These are phyloP conservation scores for Eruca vesicaria DNA, from an alignment of 441 rosid species.

Conservation along the genomic window DNA sequence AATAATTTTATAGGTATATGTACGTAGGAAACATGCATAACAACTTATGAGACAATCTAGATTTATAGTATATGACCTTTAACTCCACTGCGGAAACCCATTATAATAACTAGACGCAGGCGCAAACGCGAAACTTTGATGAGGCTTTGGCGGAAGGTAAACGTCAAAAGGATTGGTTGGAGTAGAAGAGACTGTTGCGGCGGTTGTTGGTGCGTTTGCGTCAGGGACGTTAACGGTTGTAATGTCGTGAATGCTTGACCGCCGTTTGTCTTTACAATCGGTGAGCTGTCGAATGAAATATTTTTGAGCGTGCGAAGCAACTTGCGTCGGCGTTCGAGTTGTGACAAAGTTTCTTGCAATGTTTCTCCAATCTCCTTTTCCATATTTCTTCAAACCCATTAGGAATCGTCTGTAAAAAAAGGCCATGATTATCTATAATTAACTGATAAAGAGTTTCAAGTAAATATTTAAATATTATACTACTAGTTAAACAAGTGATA, in stretches of 20 bases:
- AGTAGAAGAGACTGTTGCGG: constrained; percentile 29
- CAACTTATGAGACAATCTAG: not conserved
- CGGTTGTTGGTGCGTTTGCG: constrained; percentile 36
- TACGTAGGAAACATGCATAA: constrained; percentile 3
- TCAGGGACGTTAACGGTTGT: constrained; percentile 72
- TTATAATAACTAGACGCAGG: constrained; percentile 16
- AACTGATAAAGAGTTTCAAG: not conserved
- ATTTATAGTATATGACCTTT: not conserved
- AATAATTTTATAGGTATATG: constrained; percentile 1
- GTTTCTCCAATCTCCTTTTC: constrained; percentile 97
- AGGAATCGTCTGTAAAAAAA: constrained; percentile 61
- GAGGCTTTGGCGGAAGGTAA: constrained; percentile 17
- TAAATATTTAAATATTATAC: not conserved
- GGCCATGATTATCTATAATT: not conserved
- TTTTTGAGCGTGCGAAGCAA: constrained; percentile 94
- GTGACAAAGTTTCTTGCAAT: constrained; percentile 81
- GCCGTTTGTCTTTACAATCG: constrained; percentile 83
- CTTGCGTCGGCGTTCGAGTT: constrained; percentile 91
- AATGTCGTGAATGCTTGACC: constrained; percentile 96
- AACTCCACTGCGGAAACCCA: constrained; percentile 27
- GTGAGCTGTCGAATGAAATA: constrained; percentile 86
- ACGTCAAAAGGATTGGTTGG: constrained; percentile 18
- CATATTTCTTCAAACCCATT: constrained; percentile 86
- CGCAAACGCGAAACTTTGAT: constrained; percentile 24
- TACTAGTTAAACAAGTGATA: not conserved